These are phyloP conservation scores for Macadamia tetraphylla DNA, from an alignment of 164 flowering plant species.

Conservation along the genomic window DNA sequence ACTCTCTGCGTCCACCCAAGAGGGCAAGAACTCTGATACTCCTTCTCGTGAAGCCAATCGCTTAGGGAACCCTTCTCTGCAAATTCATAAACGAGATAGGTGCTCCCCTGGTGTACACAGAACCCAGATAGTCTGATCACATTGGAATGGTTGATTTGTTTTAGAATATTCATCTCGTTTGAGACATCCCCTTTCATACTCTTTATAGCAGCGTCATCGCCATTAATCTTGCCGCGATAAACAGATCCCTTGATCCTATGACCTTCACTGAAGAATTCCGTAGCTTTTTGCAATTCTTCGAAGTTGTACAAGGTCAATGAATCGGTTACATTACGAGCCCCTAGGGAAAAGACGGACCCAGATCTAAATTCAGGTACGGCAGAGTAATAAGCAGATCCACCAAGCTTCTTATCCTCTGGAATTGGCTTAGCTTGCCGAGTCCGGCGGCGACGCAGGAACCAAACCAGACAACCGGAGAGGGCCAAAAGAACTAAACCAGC, in stretches of 20 bases:
- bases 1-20: conserved; percentile 64
- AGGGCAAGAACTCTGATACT: neutral
- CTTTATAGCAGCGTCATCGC: conserved; percentile 61
- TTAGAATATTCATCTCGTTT: conserved; percentile 46
- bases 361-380: conserved; percentile 13
- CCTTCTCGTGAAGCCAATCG: conserved; percentile 41
- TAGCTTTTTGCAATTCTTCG: conserved; percentile 55
- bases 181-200: conserved; percentile 58
- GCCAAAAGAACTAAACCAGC: conserved; percentile 28
- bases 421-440: conserved; percentile 4
- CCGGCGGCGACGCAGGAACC: conserved; percentile 18
- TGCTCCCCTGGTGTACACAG: conserved; percentile 47
- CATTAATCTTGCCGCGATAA: conserved; percentile 45
- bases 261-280: conserved; percentile 37
- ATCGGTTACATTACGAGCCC: conserved; percentile 32
- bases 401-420: neutral
- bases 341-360: conserved; percentile 27
- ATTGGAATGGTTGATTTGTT: conserved; percentile 55
- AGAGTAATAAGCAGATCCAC: conserved; percentile 7
- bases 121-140: conserved; percentile 61
- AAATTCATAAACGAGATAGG: conserved; percentile 67
- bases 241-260: conserved; percentile 51
- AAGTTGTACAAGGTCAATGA: conserved; percentile 47
- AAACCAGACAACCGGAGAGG: conserved; percentile 16
- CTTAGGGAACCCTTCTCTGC: conserved; percentile 50